Conservation (phyloP, 2,329 filamentous ascomycete genomes). For the Seiridium cupressi region DNA sequence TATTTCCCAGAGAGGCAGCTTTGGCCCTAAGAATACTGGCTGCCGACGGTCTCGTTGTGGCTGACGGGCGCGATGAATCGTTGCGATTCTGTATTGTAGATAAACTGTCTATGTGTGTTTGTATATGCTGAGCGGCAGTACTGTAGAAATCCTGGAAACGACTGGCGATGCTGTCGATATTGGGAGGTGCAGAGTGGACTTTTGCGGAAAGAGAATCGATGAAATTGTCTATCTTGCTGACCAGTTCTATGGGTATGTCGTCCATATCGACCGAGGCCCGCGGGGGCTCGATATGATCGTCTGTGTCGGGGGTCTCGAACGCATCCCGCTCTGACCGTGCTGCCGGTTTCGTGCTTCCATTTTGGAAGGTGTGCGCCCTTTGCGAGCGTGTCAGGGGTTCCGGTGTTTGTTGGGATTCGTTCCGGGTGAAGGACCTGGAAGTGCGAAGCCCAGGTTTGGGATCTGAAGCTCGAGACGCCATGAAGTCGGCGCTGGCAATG, state of each 20-base stretch:
- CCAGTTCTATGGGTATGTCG: conserved; percentile 89
- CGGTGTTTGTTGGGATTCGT: conserved; percentile 22
- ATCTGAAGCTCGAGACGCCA: conserved; percentile 19
- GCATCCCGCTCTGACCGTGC: conserved; percentile 33
- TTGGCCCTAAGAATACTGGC: conserved; percentile 56
- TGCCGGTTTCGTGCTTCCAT: conserved; percentile 28
- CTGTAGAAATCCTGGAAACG: conserved; percentile 94
- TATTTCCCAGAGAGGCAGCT: conserved; percentile 51
- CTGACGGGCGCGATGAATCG: conserved; percentile 49
- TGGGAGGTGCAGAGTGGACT: conserved; percentile 80
- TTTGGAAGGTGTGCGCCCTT: conserved; percentile 46
- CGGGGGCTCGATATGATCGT: conserved; percentile 45
- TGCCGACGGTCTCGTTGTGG: conserved; percentile 55
- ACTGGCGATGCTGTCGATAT: conserved; percentile 77
- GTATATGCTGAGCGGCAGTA: conserved; percentile 76
- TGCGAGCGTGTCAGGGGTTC: conserved; percentile 34
- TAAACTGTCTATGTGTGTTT: conserved; percentile 80
- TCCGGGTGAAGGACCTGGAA: conserved; percentile 23
- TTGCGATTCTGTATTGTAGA: conserved; percentile 73
- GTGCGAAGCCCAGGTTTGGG: conserved; percentile 22
- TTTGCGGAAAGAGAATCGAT: conserved; percentile 86
- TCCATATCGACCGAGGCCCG: conserved; percentile 71
- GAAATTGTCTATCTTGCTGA: conserved; percentile 88
- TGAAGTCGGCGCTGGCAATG: background rate
- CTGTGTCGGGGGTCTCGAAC: conserved; percentile 47